Evolutionary conservation across 148 eudicot species (phyloP).

Genomic region (Polygonum aviculare): DNA sequence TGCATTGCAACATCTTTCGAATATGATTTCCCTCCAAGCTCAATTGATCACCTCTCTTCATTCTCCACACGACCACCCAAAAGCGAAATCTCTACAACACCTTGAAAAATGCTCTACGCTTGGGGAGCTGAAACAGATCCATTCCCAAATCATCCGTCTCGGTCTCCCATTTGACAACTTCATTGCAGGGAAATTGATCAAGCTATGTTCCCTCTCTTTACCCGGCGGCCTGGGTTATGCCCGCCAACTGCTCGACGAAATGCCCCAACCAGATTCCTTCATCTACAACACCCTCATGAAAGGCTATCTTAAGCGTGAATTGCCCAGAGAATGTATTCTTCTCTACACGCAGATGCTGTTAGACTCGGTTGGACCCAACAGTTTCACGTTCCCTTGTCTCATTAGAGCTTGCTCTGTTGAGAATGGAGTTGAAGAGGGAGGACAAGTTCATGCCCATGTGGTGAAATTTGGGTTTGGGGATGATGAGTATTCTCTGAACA

Average conservation of each 20-base stretch:
- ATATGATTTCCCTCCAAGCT: slow-evolving; percentile 1
- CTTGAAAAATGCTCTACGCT: slow-evolving; percentile 50
- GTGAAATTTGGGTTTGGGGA: slow-evolving; percentile 39
- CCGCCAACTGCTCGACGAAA: slow-evolving; percentile 34
- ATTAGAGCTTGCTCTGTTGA: slow-evolving; percentile 37
- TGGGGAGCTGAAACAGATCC: slow-evolving; percentile 57
- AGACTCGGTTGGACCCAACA: slow-evolving; percentile 42
- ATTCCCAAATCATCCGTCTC: slow-evolving; percentile 54
- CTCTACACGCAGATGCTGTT: slow-evolving; percentile 46
- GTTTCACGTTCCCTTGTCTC: slow-evolving; percentile 55
- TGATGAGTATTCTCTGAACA: slow-evolving; percentile 50
- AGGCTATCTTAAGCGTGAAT: slow-evolving; percentile 34
- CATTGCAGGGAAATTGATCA: slow-evolving; percentile 53
- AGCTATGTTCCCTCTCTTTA: slow-evolving; percentile 44
- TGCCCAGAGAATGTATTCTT: slow-evolving; percentile 25
- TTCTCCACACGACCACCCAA: background rate
- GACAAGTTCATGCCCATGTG: slow-evolving; percentile 61
- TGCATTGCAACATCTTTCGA: background rate
- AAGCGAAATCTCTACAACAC: slow-evolving; percentile 14
- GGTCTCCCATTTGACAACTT: slow-evolving; percentile 55
- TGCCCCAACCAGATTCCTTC: slow-evolving; percentile 73
- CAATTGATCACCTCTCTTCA: background rate
- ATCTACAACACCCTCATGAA: slow-evolving; percentile 54
- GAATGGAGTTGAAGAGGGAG: slow-evolving; percentile 36
- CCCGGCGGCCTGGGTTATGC: slow-evolving; percentile 52